Evolutionary conservation across 306 rosid genomes (phyloP), one percentile per base, ranked within the genome.

Genomic region (Purshia tridentata): DNA sequence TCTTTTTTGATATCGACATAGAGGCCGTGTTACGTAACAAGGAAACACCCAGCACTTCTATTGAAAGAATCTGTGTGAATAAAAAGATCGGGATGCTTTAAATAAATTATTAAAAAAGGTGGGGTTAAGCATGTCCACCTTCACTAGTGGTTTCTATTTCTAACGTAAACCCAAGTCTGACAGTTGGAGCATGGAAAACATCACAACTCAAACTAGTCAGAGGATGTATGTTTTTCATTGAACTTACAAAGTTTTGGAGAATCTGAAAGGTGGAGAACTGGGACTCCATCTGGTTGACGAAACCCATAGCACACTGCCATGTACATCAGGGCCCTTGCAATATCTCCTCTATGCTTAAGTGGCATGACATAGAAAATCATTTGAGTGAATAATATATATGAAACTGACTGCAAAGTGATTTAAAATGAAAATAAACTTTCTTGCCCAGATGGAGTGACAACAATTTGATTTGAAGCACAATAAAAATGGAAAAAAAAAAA

Each of bases 321-420:
- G 84, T 84, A 90, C 96, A 90, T 86, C 75, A 88, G 65, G 59
- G 89, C 91, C 87, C 89, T 84, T 50, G 96, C 91, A 60, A 90
- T 83, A 76, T 90, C 96, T 71, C 96, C 92, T 84, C 92, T 86
- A 46, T 88, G 88, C 96, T 88, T 85, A 81, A 69, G 44, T 66
- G 57, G 29, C 20, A 48, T 23, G 42, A 66, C 18, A 66, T 0
- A 10, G 46, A 46, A 46, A 46, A 65, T 65, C 54, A 20, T 0
- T 0, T 65, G 16, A 65, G 54, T 12, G 8, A 60, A 39, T 15
- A 37, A 45, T 66, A 15, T 2, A 48, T 13, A 23, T 11, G n/a
- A 8, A 66, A 8, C 13, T 23, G 41, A 66, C 42, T 23, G 45
- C 18, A 23, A 22, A 14, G 1, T 8, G 0, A 22, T 3, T 20